These are phyloP conservation scores for Noccaea bulbosa DNA, from an alignment of 345 rosid genomes.

Conservation along the genomic window DNA sequence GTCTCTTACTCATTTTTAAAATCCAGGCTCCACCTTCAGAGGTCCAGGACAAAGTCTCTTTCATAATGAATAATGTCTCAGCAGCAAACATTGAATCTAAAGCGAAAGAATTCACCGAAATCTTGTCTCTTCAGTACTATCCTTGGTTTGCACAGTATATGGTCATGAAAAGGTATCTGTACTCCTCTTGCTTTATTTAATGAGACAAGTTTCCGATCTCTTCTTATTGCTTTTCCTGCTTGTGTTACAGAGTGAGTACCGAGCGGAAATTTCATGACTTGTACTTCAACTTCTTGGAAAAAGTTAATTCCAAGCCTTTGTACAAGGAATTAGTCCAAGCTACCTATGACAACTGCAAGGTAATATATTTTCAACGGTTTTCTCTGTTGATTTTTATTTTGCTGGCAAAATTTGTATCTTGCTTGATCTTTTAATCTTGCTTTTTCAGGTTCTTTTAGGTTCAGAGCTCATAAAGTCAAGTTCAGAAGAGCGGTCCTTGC, in stretches of 20 bases:
- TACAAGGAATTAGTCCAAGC: constrained; percentile 74
- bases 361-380: constrained; percentile 32
- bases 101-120: constrained; percentile 73
- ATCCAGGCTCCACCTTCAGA: constrained; percentile 78
- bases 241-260: constrained; percentile 69
- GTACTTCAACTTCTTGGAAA: constrained; percentile 86
- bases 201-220: not conserved
- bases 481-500: constrained; percentile 81
- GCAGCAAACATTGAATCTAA: constrained; percentile 65
- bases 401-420: not conserved
- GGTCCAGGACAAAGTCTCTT: constrained; percentile 76
- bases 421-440: not conserved
- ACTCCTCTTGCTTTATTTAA: not conserved
- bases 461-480: constrained; percentile 90
- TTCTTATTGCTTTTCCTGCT: constrained; percentile 10
- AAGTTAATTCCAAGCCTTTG: constrained; percentile 66
- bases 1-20: not conserved
- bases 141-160: constrained; percentile 95
- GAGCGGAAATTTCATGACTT: constrained; percentile 87
- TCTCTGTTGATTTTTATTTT: not conserved
- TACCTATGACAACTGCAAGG: constrained; percentile 91
- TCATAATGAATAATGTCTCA: constrained; percentile 77
- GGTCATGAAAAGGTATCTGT: constrained; percentile 81
- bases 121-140: constrained; percentile 62
- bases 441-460: constrained; percentile 73